These are phyloP conservation scores for Mycena floridula DNA, from an alignment of 768 basidiomycete genomes.

Conservation along the genomic window DNA sequence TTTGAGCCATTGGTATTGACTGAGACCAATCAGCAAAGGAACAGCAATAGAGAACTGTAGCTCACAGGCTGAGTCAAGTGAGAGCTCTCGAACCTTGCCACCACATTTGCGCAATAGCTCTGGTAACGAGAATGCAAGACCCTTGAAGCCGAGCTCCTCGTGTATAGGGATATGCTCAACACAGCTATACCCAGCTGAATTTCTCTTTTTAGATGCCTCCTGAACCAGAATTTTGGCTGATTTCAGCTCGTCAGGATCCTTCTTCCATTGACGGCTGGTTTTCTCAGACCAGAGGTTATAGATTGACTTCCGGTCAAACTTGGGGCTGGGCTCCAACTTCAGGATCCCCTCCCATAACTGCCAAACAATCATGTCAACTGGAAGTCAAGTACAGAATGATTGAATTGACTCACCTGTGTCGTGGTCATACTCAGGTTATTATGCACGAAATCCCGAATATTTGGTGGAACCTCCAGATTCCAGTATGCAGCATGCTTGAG, in stretches of 20 bases:
- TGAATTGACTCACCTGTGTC: slow-evolving; percentile 9
- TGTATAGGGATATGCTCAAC: not conserved
- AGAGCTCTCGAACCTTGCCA: slow-evolving; percentile 17
- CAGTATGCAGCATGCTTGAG: slow-evolving; percentile 19
- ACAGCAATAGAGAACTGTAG: not conserved
- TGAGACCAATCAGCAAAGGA: slow-evolving; percentile 2
- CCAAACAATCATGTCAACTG: not conserved
- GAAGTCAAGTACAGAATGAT: slow-evolving; percentile 1
- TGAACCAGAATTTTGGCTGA: slow-evolving; percentile 17
- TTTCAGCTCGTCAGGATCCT: slow-evolving; percentile 17
- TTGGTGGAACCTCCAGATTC: slow-evolving; percentile 12
- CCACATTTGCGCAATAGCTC: slow-evolving; percentile 6
- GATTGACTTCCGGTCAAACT: slow-evolving; percentile 6
- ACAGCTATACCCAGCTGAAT: not conserved
- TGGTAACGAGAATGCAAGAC: slow-evolving; percentile 21
- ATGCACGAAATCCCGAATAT: slow-evolving; percentile 8
- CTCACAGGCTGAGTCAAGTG: slow-evolving; percentile 25
- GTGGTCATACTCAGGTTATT: slow-evolving; percentile 3
- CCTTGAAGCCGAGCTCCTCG: slow-evolving; percentile 10
- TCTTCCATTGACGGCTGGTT: slow-evolving; percentile 15
- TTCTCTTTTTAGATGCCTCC: slow-evolving; percentile 9
- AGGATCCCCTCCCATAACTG: not conserved
- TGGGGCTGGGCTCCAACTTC: slow-evolving; percentile 11
- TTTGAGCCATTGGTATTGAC: slow-evolving; percentile 25
- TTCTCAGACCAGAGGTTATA: not conserved